These are phyloP conservation scores for Erigeron philadelphicus DNA, from an alignment of 140 eudicot species.

Conservation along the genomic window DNA sequence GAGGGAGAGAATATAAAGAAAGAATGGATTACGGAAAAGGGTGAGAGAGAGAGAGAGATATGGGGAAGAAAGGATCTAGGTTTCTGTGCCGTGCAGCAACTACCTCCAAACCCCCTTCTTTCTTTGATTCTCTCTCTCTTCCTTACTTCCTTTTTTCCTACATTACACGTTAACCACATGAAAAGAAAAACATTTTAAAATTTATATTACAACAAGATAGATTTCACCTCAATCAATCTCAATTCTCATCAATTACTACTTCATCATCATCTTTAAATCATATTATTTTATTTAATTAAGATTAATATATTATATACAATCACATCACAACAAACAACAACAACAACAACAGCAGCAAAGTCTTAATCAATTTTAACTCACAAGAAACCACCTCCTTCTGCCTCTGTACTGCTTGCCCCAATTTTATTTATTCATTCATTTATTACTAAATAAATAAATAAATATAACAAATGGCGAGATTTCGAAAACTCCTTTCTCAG, in stretches of 20 bases:
- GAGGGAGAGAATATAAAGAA: conserved; percentile 15
- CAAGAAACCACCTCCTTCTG: conserved; percentile 12
- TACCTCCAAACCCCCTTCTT: conserved; percentile 46
- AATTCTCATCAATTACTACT: neutral
- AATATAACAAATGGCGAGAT: conserved; percentile 7
- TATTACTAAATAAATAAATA: no score
- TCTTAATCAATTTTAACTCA: conserved; percentile 20
- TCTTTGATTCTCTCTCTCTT: conserved; percentile 20
- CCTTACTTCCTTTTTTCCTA: conserved; percentile 27
- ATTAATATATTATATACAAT: neutral
- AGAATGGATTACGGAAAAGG: conserved; percentile 86
- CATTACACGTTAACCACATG: conserved; percentile 68
- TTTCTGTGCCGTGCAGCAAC: conserved; percentile 83
- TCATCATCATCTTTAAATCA: neutral
- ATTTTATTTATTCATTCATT: neutral
- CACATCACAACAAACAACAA: neutral
- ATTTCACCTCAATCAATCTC: neutral
- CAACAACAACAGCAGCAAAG: no score
- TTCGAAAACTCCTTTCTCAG: conserved; percentile 8
- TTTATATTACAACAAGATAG: neutral
- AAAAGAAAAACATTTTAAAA: neutral
- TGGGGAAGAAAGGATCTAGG: conserved; percentile 58
- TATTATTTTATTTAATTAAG: neutral
- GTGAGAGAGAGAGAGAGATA: neutral
- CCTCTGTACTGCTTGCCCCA: neutral